Base-by-base conservation (phyloP, 495 filamentous ascomycete species). In the Hypoxylon lienhwacheense region DNA sequence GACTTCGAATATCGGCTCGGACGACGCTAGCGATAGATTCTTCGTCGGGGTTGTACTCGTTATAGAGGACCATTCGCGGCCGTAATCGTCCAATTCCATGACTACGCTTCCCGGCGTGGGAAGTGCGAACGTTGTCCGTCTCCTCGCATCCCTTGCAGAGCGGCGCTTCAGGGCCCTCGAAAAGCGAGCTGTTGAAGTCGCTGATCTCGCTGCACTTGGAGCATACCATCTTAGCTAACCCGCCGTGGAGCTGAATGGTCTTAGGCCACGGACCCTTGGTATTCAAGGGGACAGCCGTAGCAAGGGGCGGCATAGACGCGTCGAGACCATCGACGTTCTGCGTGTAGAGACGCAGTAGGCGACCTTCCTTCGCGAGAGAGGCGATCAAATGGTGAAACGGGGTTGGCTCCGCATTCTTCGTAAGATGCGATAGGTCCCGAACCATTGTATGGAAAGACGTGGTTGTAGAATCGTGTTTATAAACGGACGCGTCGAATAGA, bases 261-360 rank as follows among this genome's bases (percentile, higher is more conserved):
- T 81, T 81, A 1, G 93, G 93, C 95, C 95, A 98, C 2, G 88
- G 89, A 10, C 86, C 92, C 70, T 95, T 96, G 24, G 60, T 60
- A 28, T 75, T 73, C 20, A 82, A 56, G 0, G 91, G 91, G 2
- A 95, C 81, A 26, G 77, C 76, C 1, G 93, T 97, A 4, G 80
- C 75, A 10, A 98, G 76, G 1, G 91, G 91, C 20, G 81, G 73
- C 73, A 97, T 83, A 11, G 85, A 83, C 5, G 89, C 93, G 59
- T 98, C 93, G 53, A 98, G 85, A 36, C 89, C 88, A 69, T 98
- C 93, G 14, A 98, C 91, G 56, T 98, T 98, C 60, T 98, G 93
- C 7, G 86, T 90, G 69, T 98, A 98, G 6, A 98, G 77, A 15
- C 93, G 89, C 59, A 96, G 76, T n/a, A 98, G 75, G 2, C 93